Evolutionary conservation across 2,329 filamentous ascomycete genomes (phyloP).

Genomic region (Hypoxylon sp.): DNA sequence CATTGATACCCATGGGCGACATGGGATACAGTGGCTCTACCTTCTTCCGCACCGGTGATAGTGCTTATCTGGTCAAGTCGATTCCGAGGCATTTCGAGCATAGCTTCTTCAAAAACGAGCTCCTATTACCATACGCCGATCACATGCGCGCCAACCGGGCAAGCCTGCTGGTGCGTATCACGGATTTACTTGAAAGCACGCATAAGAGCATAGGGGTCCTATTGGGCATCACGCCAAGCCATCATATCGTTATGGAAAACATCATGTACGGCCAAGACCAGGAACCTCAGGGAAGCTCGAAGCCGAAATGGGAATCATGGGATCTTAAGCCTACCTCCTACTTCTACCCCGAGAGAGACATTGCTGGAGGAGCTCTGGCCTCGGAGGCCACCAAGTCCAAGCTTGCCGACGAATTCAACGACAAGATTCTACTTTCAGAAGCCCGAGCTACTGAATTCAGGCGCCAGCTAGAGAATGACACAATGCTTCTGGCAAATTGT

Average conservation of each 20-base stretch:
- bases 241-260: slow-evolving; percentile 85
- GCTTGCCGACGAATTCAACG: slow-evolving; percentile 75
- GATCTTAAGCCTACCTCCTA: slow-evolving; percentile 81
- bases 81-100: slow-evolving; percentile 78
- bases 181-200: slow-evolving; percentile 72
- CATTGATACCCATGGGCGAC: slow-evolving; percentile 71
- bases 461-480: slow-evolving; percentile 69
- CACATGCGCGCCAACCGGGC: slow-evolving; percentile 71
- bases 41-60: slow-evolving; percentile 76
- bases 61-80: slow-evolving; percentile 78
- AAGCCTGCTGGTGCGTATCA: slow-evolving; percentile 77
- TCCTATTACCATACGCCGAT: slow-evolving; percentile 72
- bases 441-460: slow-evolving; percentile 69
- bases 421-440: slow-evolving; percentile 70
- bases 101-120: slow-evolving; percentile 74
- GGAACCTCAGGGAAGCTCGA: slow-evolving; percentile 52
- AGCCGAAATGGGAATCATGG: slow-evolving; percentile 73
- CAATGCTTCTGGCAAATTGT: slow-evolving; percentile 68
- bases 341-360: slow-evolving; percentile 80
- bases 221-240: slow-evolving; percentile 71
- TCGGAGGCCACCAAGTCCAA: slow-evolving; percentile 74
- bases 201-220: slow-evolving; percentile 69
- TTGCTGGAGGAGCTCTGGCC: slow-evolving; percentile 72
- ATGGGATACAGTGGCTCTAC: slow-evolving; percentile 82
- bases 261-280: slow-evolving; percentile 71